Evolutionary conservation across 2,329 filamentous ascomycete genomes (phyloP), one percentile per base, ranked within the genome.

Genomic region (Aureobasidium namibiae): DNA sequence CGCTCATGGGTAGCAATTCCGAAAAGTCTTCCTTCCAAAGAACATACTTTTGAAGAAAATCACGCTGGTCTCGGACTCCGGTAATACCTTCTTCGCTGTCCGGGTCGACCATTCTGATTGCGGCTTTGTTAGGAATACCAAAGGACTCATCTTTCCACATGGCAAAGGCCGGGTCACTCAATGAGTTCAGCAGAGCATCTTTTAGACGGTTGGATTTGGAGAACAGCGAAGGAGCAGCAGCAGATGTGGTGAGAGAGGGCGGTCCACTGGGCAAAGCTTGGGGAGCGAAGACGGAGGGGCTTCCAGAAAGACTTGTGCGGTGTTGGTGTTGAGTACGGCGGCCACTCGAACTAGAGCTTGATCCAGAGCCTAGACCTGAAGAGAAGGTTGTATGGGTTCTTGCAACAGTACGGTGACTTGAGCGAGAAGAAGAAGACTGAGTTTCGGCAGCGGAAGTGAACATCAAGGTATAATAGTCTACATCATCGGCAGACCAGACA

Each of bases 81-180:
- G 73, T 71, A 26, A 70, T 67, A 3, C 63, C 69, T n/a, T 74
- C 70, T 42, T 74, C 68, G 42, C 62, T 67, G 2, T 66, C 71
- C 0, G 72, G 69, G 33, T 75, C 63, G 4, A 72, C 61, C 2
- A 78, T 65, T 50, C 72, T 69, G 18, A 79, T 67, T 45, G 77
- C 82, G 4, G 87, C 86, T 64, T 81, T 82, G 67, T 92, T 92
- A 4, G 88, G 85, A 44, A 90, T 84, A 0, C 83, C 85, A 48
- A 90, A 84, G 49, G 82, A 87, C 56, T 87, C 83, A 64, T 92
- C 89, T 67, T 86, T 87, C 89, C 89, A 92, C 84, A 91, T 88
- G 24, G 87, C 86, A 45, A 91, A 76, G 23, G 90, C 86, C 0
- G 89, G 88, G 68, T 89, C 84, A 62, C 84, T 81, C 26, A 89